Base-by-base conservation (phyloP, 2,329 filamentous ascomycete genomes). In the Trichoderma sp. region DNA sequence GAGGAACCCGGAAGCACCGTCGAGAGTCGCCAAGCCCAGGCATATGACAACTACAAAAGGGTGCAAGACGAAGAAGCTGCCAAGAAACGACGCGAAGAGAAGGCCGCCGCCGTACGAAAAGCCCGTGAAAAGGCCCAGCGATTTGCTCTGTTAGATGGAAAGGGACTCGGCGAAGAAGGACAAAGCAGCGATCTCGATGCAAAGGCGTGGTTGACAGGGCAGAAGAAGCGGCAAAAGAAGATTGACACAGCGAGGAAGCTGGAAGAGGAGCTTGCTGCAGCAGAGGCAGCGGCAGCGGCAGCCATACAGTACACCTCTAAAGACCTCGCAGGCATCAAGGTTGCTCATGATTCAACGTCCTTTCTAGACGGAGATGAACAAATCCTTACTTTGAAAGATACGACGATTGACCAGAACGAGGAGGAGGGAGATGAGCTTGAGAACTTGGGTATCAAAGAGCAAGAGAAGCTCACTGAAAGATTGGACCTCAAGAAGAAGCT, bases 181-280 rank as follows among this genome's bases (percentile, higher is more conserved):
- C 89, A 87, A 2, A 87, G 83, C 6, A 87, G 82, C 3, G 89
- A 90, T 14, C 74, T 91, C 30, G 93, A 97, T 78, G 92, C 95
- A 16, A 92, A 92, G 77, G 85, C 91, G 1, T 99, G 96, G 96
- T 80, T 99, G 70, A 88, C 91, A 74, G 90, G 90, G 70, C 91
- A 95, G 79, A 98, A 97, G 85, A 98, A 97, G 83, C 87, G 94
- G 63, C 93, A 97, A 79, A 97, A 94, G 85, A 92, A 94, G 81
- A 94, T 98, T 49, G 91, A 90, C 56, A 90, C 92, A 74, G 89
- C 90, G 34, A 87, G 91, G 73, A 89, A 89, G 76, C 76, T 84
- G 65, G 92, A 93, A 70, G 89, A 92, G 75, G 93, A 97, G 77
- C 82, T 93, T 56, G 92, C 90, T 11, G 92, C 93, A 70, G 90